Evolutionary conservation across 1,139 yeast genomes (phyloP).

Genomic region (Hemisphaericaspora xylofermentans): DNA sequence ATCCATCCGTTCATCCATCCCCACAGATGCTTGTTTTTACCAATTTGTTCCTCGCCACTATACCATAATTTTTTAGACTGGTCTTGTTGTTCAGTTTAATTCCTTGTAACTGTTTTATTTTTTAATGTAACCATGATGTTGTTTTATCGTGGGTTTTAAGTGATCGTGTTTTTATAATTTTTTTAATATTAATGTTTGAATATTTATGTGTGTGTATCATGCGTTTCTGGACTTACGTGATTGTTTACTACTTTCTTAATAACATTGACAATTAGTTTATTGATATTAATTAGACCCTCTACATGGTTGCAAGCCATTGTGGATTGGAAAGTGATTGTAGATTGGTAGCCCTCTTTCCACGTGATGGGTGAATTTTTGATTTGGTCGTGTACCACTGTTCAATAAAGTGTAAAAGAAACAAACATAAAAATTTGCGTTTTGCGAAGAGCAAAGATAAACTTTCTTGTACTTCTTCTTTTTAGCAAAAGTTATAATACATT

Average conservation of each 20-base stretch:
- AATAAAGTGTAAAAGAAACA: too few species aligned
- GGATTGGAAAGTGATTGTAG: too few species aligned
- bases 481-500: background rate
- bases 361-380: too few species aligned
- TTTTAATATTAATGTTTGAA: background rate
- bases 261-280: background rate
- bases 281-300: too few species aligned
- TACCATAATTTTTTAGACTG: background rate
- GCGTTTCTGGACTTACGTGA: too few species aligned
- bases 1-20: too few species aligned
- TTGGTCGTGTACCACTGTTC: too few species aligned
- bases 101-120: slow-evolving; percentile 3
- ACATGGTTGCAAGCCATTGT: too few species aligned
- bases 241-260: background rate
- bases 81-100: background rate
- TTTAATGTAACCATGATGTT: background rate
- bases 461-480: background rate
- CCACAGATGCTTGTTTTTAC: background rate
- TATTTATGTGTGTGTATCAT: background rate
- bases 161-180: background rate
- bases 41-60: background rate
- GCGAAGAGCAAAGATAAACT: background rate
- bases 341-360: too few species aligned
- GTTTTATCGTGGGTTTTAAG: background rate
- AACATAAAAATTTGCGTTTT: too few species aligned